Evolutionary conservation across 2,329 filamentous ascomycete genomes (phyloP), one percentile per base, ranked within the genome.

Genomic region (Ustilaginoidea virens): DNA sequence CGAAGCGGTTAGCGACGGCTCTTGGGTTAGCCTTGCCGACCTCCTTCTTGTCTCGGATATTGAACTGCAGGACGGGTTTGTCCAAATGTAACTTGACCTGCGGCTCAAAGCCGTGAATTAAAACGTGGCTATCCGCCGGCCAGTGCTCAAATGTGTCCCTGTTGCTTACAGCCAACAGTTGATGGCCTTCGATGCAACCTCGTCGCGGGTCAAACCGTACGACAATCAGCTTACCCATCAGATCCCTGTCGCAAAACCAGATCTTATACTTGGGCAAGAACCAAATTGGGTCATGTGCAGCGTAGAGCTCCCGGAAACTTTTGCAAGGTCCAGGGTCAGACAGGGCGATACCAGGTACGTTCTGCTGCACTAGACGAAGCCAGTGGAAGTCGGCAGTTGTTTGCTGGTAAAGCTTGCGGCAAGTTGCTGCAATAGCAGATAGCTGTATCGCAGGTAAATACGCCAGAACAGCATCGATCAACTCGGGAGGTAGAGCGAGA

Each of bases 161-260:
- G 2, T 56, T 57, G 29, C 73, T 64, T 29, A 74, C 66, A 2
- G 80, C 81, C 4, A 86, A 57, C 11, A 94, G 56, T 11, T 76
- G 69, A 46, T 86, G 83, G 3, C 72, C 83, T 52, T 90, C 80
- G 32, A 94, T 92, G 40, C 74, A 75, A 11, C 76, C 79, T 24
- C 70, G 63, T 4, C 68, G 56, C 25, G 73, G 67, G 46, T 93
- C 74, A 44, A 85, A 94, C 9, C 80, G 73, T n/a, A 68, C 65
- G 22, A 93, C 45, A 16, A 92, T 63, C 23, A 93, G 52, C 46
- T 78, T 79, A 0, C 86, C 86, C 2, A 68, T 75, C 27, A 82
- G 63, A 17, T 74, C 66, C 2, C 61, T 65, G 49, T 93, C 82
- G 34, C 73, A 69, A 45, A 93, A 87, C 86, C 86, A 94, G 37